Conservation (phyloP, 805 yeast genomes). For the Ogataea ramenticola region DNA sequence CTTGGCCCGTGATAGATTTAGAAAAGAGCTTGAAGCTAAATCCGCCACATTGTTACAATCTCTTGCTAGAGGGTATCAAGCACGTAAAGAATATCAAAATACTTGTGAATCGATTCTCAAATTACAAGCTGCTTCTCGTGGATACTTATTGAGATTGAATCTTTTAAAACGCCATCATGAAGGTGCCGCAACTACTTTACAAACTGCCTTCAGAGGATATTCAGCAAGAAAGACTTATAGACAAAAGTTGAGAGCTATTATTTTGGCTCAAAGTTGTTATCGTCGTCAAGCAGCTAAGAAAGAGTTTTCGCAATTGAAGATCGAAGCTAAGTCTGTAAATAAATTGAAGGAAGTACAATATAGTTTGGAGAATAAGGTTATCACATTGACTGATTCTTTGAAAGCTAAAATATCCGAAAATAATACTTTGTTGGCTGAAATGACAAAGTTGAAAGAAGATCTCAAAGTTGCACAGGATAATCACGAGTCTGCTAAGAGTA, state of each 20-base stretch:
- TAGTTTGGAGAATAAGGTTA: slow-evolving; percentile 93
- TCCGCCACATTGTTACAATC: slow-evolving; percentile 76
- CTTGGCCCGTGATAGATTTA: slow-evolving; percentile 47
- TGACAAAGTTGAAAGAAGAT: slow-evolving; percentile 42
- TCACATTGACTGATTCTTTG: slow-evolving; percentile 82
- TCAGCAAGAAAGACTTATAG: slow-evolving; percentile 48
- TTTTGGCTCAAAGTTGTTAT: slow-evolving; percentile 67
- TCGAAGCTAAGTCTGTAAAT: slow-evolving; percentile 89
- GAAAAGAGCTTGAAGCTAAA: slow-evolving; percentile 43
- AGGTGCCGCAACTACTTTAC: slow-evolving; percentile 64
- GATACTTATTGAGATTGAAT: slow-evolving; percentile 46
- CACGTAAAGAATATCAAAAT: slow-evolving; percentile 31
- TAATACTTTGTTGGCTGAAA: slow-evolving; percentile 57
- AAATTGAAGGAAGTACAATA: slow-evolving; percentile 89
- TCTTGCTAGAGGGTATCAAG: slow-evolving; percentile 44
- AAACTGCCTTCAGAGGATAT: slow-evolving; percentile 65
- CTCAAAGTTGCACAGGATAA: slow-evolving; percentile 48
- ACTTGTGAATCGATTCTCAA: slow-evolving; percentile 32
- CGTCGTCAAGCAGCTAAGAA: slow-evolving; percentile 70
- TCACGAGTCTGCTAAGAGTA: slow-evolving; percentile 45
- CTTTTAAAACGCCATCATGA: slow-evolving; percentile 43
- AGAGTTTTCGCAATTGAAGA: slow-evolving; percentile 56
- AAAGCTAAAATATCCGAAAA: slow-evolving; percentile 78
- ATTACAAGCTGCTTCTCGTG: slow-evolving; percentile 44
- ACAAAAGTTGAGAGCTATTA: slow-evolving; percentile 44